Evolutionary conservation across 768 basidiomycete species (phyloP), one percentile per base, ranked within the genome.

Genomic region (Boletus speciosus): DNA sequence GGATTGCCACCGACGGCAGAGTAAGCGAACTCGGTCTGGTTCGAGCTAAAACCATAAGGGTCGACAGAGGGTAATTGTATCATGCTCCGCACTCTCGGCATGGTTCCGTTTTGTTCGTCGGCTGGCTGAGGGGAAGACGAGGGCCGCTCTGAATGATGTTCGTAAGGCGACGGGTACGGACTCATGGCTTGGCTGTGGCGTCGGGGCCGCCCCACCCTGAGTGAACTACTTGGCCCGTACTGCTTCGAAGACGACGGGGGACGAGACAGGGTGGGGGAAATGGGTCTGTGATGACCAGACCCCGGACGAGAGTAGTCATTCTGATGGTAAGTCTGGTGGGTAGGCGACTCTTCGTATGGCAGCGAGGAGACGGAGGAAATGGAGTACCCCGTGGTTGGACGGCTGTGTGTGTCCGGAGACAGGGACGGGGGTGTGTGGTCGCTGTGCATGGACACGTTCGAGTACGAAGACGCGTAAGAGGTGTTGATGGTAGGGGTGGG

Each of bases 141-240:
- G 1, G 84, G 85, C 38, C 87, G 81, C 57, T 84, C 82, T 47
- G 82, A 81, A 42, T 79, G 74, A 51, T 85, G 81, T 55, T 84
- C 85, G 70, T 92, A 93, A 42, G 90, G 88, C 57, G 83, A 86
- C 16, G 90, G 90, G 71, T 93, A 93, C 12, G 90, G 90, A 62
- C 84, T 88, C 78, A 93, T 85, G 1, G 90, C 90, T 68, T 93
- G 90, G 67, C 86, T 89, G 70, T 92, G 90, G 53, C 90, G 81
- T 41, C 90, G 80, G 42, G 80, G 79, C 31, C 90, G 80, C 27
- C 88, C 82, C 35, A 92, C 80, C 67, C 86, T 84, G 49, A 90
- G 71, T 15, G 85, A 81, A 23, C 73, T 75, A 6, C 71, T 75
- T 3, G 76, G 68, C 38, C 73, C 74, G 60, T 76, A 80, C 31